phyloP scores from a whole-genome alignment of 2,329 filamentous ascomycete species.

The Mariannaea elegans region DNA sequence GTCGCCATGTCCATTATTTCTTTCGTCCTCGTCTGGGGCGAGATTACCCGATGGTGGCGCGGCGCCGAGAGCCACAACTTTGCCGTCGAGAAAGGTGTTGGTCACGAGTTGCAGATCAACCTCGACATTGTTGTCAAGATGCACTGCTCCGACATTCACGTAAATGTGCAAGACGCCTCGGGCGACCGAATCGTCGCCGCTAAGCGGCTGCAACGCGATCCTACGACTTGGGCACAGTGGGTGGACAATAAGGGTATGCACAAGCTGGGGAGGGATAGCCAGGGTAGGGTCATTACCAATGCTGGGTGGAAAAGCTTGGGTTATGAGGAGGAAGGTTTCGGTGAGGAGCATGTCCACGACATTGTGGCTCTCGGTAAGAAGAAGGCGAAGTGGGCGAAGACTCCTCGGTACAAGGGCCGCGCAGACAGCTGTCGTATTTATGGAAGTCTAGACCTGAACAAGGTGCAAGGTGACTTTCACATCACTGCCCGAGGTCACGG shows the following conservation, averaged over 20 bases:
- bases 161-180: slow-evolving; percentile 96
- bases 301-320: slow-evolving; percentile 61
- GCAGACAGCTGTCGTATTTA: slow-evolving; percentile 87
- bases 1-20: slow-evolving; percentile 81
- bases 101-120: slow-evolving; percentile 91
- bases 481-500: slow-evolving; percentile 95
- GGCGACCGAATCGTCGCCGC: slow-evolving; percentile 91
- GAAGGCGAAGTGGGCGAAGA: slow-evolving; percentile 77
- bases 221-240: slow-evolving; percentile 86
- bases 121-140: slow-evolving; percentile 92
- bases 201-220: slow-evolving; percentile 75
- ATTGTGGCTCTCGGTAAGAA: slow-evolving; percentile 77
- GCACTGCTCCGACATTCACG: slow-evolving; percentile 86
- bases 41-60: slow-evolving; percentile 83
- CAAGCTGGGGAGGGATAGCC: slow-evolving; percentile 62
- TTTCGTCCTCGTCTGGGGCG: slow-evolving; percentile 77
- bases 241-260: slow-evolving; percentile 74
- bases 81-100: slow-evolving; percentile 90
- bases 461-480: slow-evolving; percentile 98
- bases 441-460: slow-evolving; percentile 90
- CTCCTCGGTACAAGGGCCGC: slow-evolving; percentile 69
- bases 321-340: slow-evolving; percentile 71
- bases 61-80: slow-evolving; percentile 90
- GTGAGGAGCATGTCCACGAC: slow-evolving; percentile 89
- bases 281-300: slow-evolving; percentile 65